phyloP scores from a whole-genome alignment of 495 filamentous ascomycete species.

The Penicillium dipodomyicola region DNA sequence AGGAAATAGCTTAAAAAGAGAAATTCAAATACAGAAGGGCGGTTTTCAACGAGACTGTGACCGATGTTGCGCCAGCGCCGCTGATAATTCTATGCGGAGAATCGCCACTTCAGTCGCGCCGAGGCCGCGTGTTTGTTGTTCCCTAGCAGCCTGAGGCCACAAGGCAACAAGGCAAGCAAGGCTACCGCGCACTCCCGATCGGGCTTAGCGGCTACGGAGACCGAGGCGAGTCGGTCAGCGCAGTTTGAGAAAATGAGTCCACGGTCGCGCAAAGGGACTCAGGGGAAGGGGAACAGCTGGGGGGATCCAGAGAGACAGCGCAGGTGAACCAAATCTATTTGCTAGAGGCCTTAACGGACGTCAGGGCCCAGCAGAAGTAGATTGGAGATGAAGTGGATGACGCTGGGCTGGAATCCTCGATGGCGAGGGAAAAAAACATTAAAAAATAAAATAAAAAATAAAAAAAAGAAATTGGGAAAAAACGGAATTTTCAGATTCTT shows the following conservation, averaged over 20 bases:
- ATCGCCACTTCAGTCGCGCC: constrained; percentile 26
- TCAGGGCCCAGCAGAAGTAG: constrained; percentile 13
- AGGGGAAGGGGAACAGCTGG: constrained; percentile 18
- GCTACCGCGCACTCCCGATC: constrained; percentile 14
- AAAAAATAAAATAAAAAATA: constrained; percentile 24
- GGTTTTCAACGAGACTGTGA: constrained; percentile 7
- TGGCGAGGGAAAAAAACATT: constrained; percentile 20
- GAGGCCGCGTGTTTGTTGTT: constrained; percentile 30
- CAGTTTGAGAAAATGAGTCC: constrained; percentile 22
- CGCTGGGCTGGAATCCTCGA: constrained; percentile 28
- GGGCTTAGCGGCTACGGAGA: constrained; percentile 31
- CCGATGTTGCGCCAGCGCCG: constrained; percentile 16
- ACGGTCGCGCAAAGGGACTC: constrained; percentile 22
- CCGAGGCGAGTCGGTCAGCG: constrained; percentile 28
- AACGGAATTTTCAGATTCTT: constrained; percentile 10
- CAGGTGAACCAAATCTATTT: constrained; percentile 7
- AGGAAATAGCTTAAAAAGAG: neutral
- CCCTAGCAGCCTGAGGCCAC: constrained; percentile 16
- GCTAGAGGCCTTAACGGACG: constrained; percentile 6
- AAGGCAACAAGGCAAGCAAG: constrained; percentile 16
- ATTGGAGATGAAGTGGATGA: constrained; percentile 30
- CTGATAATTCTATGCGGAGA: constrained; percentile 10
- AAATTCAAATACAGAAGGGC: constrained; percentile 7
- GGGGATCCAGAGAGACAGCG: constrained; percentile 9
- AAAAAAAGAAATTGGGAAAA: constrained; percentile 15